Conservation (phyloP, 441 rosid species). For the Aquilaria agallochum region DNA sequence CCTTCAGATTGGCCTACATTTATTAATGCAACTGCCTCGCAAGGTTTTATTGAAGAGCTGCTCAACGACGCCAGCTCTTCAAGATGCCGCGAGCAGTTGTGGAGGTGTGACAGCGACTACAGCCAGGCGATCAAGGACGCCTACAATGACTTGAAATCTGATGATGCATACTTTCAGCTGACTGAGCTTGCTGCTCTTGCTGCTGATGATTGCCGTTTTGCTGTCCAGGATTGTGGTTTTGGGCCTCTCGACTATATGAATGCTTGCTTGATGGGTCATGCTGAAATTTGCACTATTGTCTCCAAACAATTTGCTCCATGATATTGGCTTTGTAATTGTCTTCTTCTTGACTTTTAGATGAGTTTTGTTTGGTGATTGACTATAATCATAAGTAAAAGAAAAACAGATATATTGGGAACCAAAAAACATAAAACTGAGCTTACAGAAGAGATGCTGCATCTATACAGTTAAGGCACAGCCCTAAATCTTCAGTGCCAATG, state of each 20-base stretch:
- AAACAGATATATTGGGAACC: too few species aligned
- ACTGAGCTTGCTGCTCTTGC: conserved; percentile 13
- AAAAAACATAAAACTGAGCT: too few species aligned
- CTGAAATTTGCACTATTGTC: conserved; percentile 17
- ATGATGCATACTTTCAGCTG: conserved; percentile 27
- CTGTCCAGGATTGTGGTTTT: conserved; percentile 5
- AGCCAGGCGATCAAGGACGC: conserved; percentile 8
- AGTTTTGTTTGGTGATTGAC: too few species aligned
- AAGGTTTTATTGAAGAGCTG: conserved; percentile 10
- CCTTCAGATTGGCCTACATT: conserved; percentile 16
- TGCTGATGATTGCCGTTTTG: conserved; percentile 16
- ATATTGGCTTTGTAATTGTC: not conserved
- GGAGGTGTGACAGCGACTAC: conserved; percentile 20
- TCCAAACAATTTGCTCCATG: conserved; percentile 16
- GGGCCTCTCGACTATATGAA: conserved; percentile 8
- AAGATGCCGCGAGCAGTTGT: conserved; percentile 8
- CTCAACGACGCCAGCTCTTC: not conserved
- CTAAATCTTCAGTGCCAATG: too few species aligned
- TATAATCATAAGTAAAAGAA: too few species aligned
- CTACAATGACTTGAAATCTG: conserved; percentile 28
- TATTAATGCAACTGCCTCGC: conserved; percentile 19
- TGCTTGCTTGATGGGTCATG: conserved; percentile 15
- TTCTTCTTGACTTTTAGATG: too few species aligned
- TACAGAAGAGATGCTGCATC: too few species aligned
- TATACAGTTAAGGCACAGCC: too few species aligned